phyloP scores from a whole-genome alignment of 148 eudicot genomes.

The Tetragonia tetragonoides region DNA sequence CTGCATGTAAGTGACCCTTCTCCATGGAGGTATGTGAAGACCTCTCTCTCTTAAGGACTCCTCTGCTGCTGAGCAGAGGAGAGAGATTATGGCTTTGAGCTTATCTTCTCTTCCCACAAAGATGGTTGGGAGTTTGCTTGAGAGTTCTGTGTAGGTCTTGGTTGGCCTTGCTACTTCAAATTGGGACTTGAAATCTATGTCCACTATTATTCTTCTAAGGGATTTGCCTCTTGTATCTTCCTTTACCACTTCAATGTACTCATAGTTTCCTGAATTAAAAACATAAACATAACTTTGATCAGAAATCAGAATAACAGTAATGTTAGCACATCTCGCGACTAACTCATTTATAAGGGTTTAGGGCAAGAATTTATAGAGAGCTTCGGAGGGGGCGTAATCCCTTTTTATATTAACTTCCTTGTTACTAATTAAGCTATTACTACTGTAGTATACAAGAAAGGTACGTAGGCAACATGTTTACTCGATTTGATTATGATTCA shows the following conservation, averaged over 20 bases:
- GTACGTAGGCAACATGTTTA: too few species aligned
- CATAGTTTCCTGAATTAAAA: constrained; percentile 40
- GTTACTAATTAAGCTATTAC: too few species aligned
- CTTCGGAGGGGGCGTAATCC: too few species aligned
- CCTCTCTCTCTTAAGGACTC: constrained; percentile 54
- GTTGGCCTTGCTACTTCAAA: constrained; percentile 73
- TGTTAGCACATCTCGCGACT: not conserved
- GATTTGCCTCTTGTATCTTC: constrained; percentile 21
- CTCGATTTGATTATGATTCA: too few species aligned
- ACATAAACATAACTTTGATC: not conserved
- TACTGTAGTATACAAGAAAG: too few species aligned
- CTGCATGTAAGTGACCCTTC: constrained; percentile 50
- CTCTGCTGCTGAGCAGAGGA: constrained; percentile 47
- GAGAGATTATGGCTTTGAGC: constrained; percentile 34
- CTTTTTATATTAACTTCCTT: too few species aligned
- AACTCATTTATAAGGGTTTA: too few species aligned
- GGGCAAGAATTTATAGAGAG: too few species aligned
- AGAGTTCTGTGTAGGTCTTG: constrained; percentile 38
- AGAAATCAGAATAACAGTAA: not conserved
- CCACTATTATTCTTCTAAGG: constrained; percentile 41
- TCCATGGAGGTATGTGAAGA: constrained; percentile 72
- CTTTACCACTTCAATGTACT: constrained; percentile 41
- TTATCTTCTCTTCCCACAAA: constrained; percentile 52
- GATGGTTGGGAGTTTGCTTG: constrained; percentile 38
- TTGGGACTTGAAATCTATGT: constrained; percentile 65